Base-by-base conservation (phyloP, 2,329 filamentous ascomycete species). In the Colletotrichum trifolii region DNA sequence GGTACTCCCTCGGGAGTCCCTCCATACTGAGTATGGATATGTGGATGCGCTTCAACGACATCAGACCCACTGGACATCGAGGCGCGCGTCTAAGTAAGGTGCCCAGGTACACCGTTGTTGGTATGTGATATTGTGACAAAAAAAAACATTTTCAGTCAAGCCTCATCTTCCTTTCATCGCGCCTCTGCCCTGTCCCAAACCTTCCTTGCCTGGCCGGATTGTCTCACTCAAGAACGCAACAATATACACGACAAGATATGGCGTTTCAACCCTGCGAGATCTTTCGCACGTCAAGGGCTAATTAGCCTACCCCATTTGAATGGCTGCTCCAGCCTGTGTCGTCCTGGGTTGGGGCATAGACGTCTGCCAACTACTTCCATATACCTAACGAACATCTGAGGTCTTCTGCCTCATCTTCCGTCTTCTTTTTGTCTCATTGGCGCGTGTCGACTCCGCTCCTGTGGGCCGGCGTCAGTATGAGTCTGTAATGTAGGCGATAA, bases 11-110 rank as follows among this genome's bases (percentile, higher is more conserved):
- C 17, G 4, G 25, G 4, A 25, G 3, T 25, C 25, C 25, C 17
- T 17, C 17, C 17, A 17, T 17, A 25, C 4, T 25, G 4, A 5
- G 25, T 25, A 25, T 5, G 25, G 3, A 25, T 25, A 25, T 25
- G 4, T 25, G 25, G 25, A 25, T 25, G 25, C 25, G 4, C 25
- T 4, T 25, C 25, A 25, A 25, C 25, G 25, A 25, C 25, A 25
- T 4, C 4, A 25, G 25, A 25, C 25, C 25, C 25, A 25, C 25
- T 25, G 25, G 45, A 1, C 40, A n/a, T 60, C 50, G 52, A 67
- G 61, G 65, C 65, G 65, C 65, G 65, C 65, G 65, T 67, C 65
- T 67, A 67, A 25, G 25, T 25, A 25, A 25, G 25, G 25, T 25
- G 25, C 25, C 25, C 25, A 25, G 25, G 25, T 25, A 25, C 25